Percentiles rank a stretch among this genome's conserved stretches.
These are phyloP conservation scores for Lasiodiplodia sp. DNA, from an alignment of 2,329 filamentous ascomycete genomes.

Conservation along the genomic window DNA sequence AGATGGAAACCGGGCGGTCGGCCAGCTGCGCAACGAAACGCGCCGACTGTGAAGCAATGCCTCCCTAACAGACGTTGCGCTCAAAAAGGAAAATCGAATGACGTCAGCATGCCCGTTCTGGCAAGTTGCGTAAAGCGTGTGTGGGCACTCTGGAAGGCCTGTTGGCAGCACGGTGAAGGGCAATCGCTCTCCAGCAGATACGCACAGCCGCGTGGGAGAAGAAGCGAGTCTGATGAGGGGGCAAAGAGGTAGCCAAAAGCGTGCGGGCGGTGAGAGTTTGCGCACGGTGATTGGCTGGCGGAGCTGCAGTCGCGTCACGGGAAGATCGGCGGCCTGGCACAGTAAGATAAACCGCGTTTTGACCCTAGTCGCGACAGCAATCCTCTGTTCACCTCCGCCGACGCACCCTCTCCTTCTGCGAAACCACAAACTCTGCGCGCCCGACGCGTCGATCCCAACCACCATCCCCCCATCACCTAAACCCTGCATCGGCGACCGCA, in stretches of 20 bases:
- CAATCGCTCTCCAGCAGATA: background rate
- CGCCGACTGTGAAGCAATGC: background rate
- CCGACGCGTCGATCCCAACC: conserved; percentile 27
- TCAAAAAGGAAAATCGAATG: conserved; percentile 20
- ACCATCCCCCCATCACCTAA: conserved; percentile 18
- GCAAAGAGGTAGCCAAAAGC: conserved; percentile 4
- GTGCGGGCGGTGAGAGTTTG: conserved; percentile 17
- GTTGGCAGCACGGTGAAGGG: background rate
- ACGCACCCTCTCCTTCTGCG: conserved; percentile 25
- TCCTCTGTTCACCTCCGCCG: conserved; percentile 24
- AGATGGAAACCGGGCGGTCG: no score
- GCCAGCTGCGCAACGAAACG: background rate
- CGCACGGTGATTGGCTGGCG: conserved; percentile 1
- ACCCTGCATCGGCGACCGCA: conserved; percentile 9
- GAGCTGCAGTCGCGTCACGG: conserved; percentile 22
- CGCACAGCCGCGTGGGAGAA: conserved; percentile 3
- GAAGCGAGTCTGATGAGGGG: conserved; percentile 27
- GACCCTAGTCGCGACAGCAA: conserved; percentile 27
- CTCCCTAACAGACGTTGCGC: background rate
- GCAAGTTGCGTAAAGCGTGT: background rate
- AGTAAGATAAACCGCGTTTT: conserved; percentile 22
- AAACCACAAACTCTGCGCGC: conserved; percentile 29
- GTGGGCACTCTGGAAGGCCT: background rate
- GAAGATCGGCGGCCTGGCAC: conserved; percentile 23
- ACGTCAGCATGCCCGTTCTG: conserved; percentile 16